Base-by-base conservation (phyloP, 176 grass and related monocot species). In the Puya raimondii region DNA sequence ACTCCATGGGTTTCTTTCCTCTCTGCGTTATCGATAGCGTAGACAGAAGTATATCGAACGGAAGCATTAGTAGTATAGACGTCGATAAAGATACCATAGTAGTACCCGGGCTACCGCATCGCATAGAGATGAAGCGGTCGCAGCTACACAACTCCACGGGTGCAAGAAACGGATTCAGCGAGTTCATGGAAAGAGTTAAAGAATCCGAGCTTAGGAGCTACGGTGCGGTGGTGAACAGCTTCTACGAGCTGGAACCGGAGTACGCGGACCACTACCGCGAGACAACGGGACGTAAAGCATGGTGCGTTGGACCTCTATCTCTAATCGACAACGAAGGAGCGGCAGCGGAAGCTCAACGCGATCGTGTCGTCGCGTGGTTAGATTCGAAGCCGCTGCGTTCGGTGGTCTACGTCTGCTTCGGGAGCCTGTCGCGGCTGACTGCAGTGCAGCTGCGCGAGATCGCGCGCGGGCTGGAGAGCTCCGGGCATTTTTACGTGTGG, bases 401-500 rank as follows among this genome's bases (percentile, higher is more conserved):
- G 22, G 80, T 82, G 9, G 52, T 82, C 3, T 82, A 82, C 59
- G 27, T 72, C 2, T 77, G 73, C 33, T 82, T 82, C 63, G 73
- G 80, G 51, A 82, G 58, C 63, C 11, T 82, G 51, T 64, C 21
- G 17, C 72, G 68, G 25, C 21, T 49, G 50, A 70, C 48, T 12
- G 10, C 14, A 9, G 18, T 7, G 3, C 79, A 82, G 47, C 59
- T 70, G 47, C 23, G 57, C 15, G 65, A 82, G 66, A 53, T 76
- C 18, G 53, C 21, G 1, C 6, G 15, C 12, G 79, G 79, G 11
- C 48, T 82, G 33, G 15, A 70, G 51, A 66, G 26, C 27, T 68
- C 65, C 8, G 10, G 51, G 10, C 79, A 82, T 65, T 26, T 42
- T 51, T 82, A 64, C 66, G 42, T 76, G 23, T 82, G 79, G 79